Conservation (phyloP, 2,329 filamentous ascomycete species). For the Emmonsiellopsis sp. region DNA sequence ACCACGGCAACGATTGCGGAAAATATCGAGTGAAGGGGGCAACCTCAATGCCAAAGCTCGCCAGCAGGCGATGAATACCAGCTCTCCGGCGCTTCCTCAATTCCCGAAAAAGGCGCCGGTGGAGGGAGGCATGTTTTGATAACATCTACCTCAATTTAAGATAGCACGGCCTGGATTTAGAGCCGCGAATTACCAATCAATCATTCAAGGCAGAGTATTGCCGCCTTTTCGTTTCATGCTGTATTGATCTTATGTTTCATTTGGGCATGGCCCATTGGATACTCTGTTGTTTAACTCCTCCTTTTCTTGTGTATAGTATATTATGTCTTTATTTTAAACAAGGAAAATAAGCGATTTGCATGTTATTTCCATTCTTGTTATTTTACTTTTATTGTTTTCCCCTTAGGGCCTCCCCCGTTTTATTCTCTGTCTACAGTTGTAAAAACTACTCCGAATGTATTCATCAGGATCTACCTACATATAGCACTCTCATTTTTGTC, state of each 20-base stretch:
- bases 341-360: not conserved
- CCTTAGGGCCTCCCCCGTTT: not conserved
- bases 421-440: not conserved
- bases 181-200: slow-evolving; percentile 4
- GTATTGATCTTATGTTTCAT: slow-evolving; percentile 3
- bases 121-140: slow-evolving; percentile 31
- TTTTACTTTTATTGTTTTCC: not conserved
- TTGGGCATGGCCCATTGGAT: not conserved
- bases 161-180: slow-evolving; percentile 4
- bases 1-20: slow-evolving; percentile 34
- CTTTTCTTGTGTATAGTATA: not conserved
- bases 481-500: too few relatives aligned
- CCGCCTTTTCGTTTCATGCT: not conserved
- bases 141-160: not conserved
- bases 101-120: slow-evolving; percentile 21
- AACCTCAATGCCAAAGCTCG: slow-evolving; percentile 38
- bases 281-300: not conserved
- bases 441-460: not conserved
- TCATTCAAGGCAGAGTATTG: not conserved
- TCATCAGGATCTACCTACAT: too few relatives aligned
- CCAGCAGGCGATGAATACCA: slow-evolving; percentile 25
- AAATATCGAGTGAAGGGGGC: slow-evolving; percentile 42
- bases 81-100: slow-evolving; percentile 22
- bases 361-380: not conserved
- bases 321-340: not conserved